A percentile compares a stretch with the other conserved stretches of the same genome.
Evolutionary conservation across 352 stramenopile species (phyloP).

Genomic region (Phytophthora pluvialis): DNA sequence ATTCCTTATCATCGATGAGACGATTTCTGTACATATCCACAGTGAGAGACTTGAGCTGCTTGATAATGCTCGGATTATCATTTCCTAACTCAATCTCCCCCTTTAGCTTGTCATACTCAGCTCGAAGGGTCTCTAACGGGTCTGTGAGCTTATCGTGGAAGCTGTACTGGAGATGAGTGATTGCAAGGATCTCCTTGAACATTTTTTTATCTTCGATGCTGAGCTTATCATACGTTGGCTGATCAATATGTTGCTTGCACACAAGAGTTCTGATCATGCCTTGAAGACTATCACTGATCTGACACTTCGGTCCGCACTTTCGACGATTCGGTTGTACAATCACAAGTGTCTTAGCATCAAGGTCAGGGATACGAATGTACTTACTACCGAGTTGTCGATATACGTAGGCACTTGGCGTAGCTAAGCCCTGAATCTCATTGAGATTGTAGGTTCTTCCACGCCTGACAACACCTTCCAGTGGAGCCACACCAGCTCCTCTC

Average conservation of each 20-base stretch:
- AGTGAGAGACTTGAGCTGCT: too few species aligned
- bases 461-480: too few species aligned
- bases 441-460: too few species aligned
- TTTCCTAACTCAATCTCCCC: too few species aligned
- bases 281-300: slow-evolving; percentile 17
- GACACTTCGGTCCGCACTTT: slow-evolving; percentile 9
- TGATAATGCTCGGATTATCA: too few species aligned
- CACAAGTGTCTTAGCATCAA: slow-evolving; percentile 7
- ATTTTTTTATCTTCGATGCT: slow-evolving; percentile 15
- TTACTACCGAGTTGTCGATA: neutral
- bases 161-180: slow-evolving; percentile 16
- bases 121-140: neutral
- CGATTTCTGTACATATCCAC: too few species aligned
- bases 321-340: slow-evolving; percentile 15
- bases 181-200: slow-evolving; percentile 16
- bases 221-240: slow-evolving; percentile 15
- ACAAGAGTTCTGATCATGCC: slow-evolving; percentile 10
- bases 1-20: too few species aligned
- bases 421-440: too few species aligned
- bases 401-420: too few species aligned
- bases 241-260: slow-evolving; percentile 11
- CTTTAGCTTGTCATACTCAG: neutral
- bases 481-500: neutral
- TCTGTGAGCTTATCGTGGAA: slow-evolving; percentile 8
- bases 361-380: slow-evolving; percentile 25